Base-by-base conservation (phyloP, 2,329 filamentous ascomycete genomes). In the Xylaria sp. region DNA sequence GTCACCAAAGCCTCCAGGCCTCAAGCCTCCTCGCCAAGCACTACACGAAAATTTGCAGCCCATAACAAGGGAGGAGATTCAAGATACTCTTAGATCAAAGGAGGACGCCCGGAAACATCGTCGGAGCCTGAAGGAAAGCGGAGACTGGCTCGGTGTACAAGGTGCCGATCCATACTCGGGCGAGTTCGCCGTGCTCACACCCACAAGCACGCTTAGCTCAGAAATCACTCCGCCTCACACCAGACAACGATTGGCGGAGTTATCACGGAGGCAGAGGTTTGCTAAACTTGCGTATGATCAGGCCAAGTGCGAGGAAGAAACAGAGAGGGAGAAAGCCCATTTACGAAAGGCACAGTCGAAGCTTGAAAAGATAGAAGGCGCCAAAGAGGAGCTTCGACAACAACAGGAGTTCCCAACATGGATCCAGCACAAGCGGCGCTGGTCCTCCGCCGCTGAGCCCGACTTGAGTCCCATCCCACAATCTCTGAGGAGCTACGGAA, bases 101-200 rank as follows among this genome's bases (percentile, higher is more conserved):
- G 76, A 78, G 61, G 74, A 80, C n/a, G 71, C 72, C 9, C 80
- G 80, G n/a, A 78, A 75, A 18, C 78, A 81, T 41, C 81, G 86
- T 6, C 80, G 81, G 52, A 81, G 75, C 46, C 79, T 88, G 62
- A 86, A 84, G 68, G 81, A 84, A 62, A 87, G 84, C 62, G 86
- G 86, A 4, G 87, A 90, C 74, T 89, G 83, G 72, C 81, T 89
- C 0, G 87, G 86, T 1, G 84, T 89, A 1, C 86, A 87, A 66
- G 87, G 87, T 3, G 80, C 86, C 61, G 89, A 89, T 72, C 87
- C 87, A 0, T 78, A 81, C 48, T 89, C 87, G 0, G 86, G 87
- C 5, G 79, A 83, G 68, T 82, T 84, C 57, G 83, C 88, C 65
- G 76, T 84, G 15, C 77, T 87, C 43, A 86, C 84, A 4, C 83